Conservation (phyloP, 2,329 filamentous ascomycete genomes). For the Colletotrichum sp. region DNA sequence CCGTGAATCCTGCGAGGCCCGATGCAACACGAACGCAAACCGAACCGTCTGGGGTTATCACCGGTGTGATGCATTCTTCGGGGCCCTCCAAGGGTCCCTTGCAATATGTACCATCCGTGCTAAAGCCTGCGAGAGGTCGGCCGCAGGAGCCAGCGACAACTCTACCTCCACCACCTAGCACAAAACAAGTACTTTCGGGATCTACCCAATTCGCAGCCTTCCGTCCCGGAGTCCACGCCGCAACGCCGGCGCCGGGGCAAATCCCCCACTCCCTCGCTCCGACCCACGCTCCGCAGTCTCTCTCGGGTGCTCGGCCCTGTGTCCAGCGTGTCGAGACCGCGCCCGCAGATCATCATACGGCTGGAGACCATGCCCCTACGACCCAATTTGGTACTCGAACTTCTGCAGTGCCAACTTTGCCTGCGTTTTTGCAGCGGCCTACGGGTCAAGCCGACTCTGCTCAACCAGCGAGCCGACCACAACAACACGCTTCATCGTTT, state of each 20-base stretch:
- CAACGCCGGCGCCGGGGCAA: not conserved
- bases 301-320: not conserved
- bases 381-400: accelerated
- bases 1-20: not conserved
- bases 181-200: not conserved
- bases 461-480: not conserved
- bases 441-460: not conserved
- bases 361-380: not conserved
- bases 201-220: not conserved
- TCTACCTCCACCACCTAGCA: not conserved
- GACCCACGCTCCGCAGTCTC: not conserved
- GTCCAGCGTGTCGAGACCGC: constrained; percentile 7
- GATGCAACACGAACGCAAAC: not conserved
- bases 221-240: not conserved
- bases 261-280: not conserved
- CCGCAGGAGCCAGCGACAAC: not conserved
- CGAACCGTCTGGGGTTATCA: not conserved
- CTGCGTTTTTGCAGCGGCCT: not conserved
- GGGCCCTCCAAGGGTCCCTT: not conserved
- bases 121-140: constrained; percentile 31
- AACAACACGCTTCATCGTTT: not conserved
- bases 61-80: not conserved
- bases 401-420: not conserved
- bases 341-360: not conserved
- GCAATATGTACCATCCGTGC: constrained; percentile 30